These are phyloP conservation scores for Meyerozyma sp. DNA, from an alignment of 1,139 yeast species.

Conservation along the genomic window DNA sequence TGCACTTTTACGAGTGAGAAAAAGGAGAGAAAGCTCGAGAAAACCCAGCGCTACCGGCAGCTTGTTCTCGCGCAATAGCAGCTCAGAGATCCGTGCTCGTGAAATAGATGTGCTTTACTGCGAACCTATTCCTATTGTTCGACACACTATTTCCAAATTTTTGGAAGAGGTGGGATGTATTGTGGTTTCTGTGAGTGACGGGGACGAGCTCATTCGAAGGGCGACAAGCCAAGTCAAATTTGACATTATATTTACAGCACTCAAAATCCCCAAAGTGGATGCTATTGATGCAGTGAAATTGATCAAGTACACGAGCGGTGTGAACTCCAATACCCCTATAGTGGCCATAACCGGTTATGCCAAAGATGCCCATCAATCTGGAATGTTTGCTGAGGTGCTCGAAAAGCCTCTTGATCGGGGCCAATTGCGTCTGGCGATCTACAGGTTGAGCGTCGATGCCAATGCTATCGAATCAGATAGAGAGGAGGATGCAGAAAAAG, in stretches of 20 bases:
- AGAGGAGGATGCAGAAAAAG: not conserved
- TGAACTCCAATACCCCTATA: constrained; percentile 72
- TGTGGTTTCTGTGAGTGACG: constrained; percentile 72
- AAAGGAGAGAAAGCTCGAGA: constrained; percentile 50
- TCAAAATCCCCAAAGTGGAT: constrained; percentile 59
- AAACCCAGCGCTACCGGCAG: constrained; percentile 16
- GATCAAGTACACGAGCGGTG: constrained; percentile 69
- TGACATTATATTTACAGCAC: constrained; percentile 77
- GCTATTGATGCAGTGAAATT: constrained; percentile 76
- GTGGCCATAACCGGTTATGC: constrained; percentile 72
- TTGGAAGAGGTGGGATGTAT: constrained; percentile 73
- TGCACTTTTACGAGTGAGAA: constrained; percentile 52
- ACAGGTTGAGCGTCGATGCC: not conserved
- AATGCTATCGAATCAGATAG: not conserved
- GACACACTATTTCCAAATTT: constrained; percentile 62
- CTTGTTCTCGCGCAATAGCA: constrained; percentile 4
- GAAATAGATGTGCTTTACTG: constrained; percentile 70
- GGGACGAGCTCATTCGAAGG: constrained; percentile 76
- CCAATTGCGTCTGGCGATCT: not conserved
- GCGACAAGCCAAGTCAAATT: constrained; percentile 82
- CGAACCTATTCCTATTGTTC: constrained; percentile 80
- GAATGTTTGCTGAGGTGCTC: constrained; percentile 64
- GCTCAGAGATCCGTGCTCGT: not conserved
- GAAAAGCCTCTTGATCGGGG: constrained; percentile 63
- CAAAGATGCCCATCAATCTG: constrained; percentile 55